Percentiles rank a stretch among this genome's conserved stretches.
These are phyloP conservation scores for Paraphoma chrysanthemicola DNA, from an alignment of 2,329 filamentous ascomycete species.

Conservation along the genomic window DNA sequence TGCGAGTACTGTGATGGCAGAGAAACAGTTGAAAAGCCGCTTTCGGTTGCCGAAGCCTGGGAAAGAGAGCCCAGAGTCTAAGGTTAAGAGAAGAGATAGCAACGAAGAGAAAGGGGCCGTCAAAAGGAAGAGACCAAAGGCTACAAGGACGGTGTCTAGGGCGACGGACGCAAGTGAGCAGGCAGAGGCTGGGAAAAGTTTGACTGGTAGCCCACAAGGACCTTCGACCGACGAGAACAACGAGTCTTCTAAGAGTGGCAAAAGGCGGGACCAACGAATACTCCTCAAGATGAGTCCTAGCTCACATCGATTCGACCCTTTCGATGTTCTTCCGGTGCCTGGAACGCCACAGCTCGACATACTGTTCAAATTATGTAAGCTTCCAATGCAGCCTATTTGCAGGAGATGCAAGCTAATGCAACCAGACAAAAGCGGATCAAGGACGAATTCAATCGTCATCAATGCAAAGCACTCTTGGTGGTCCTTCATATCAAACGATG, in stretches of 20 bases:
- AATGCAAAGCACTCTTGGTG: conserved; percentile 32
- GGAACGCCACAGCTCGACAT: conserved; percentile 26
- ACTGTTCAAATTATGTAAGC: conserved; percentile 33
- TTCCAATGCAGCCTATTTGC: background rate
- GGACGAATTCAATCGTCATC: conserved; percentile 25
- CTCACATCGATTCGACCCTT: conserved; percentile 28
- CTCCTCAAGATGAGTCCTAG: conserved; percentile 15
- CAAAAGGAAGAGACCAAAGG: background rate
- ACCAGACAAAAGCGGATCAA: conserved; percentile 22
- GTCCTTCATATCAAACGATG: conserved; percentile 28
- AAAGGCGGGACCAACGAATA: conserved; percentile 1
- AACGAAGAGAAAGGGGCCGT: background rate
- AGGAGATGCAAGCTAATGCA: background rate
- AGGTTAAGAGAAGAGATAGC: background rate
- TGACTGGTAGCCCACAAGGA: background rate
- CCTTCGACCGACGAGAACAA: conserved; percentile 1
- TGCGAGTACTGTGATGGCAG: conserved; percentile 26
- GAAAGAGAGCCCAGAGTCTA: conserved; percentile 2
- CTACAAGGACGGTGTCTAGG: background rate
- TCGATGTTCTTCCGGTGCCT: conserved; percentile 31
- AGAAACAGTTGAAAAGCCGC: conserved; percentile 25
- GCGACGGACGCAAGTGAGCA: background rate
- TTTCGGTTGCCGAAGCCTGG: conserved; percentile 28
- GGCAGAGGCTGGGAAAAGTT: background rate
- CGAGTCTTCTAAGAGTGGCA: background rate